Base-by-base conservation (phyloP, 345 rosid genomes). In the Aquilaria sinensis region DNA sequence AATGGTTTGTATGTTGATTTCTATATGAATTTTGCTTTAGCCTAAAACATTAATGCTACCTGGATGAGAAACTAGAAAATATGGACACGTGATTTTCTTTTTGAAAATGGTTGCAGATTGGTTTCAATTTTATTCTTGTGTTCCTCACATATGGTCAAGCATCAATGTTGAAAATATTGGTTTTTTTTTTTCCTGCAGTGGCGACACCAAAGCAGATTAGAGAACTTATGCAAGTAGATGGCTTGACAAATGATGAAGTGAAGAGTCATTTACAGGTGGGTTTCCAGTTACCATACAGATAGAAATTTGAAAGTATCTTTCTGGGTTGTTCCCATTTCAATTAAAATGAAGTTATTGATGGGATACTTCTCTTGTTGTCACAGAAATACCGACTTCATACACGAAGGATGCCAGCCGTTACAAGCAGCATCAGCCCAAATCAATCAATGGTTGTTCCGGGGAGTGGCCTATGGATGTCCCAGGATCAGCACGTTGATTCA, bases 191-290 rank as follows among this genome's bases (percentile, higher is more conserved):
- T 13, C 67, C 47, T 69, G 72, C 84, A 91, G 97, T 74, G 55
- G 96, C 97, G 51, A 91, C 97, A 50, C 97, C 97, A 9, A 91
- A 91, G 78, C 93, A 88, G 78, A 91, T 91, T 31, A 76, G 89
- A 75, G 94, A 91, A 60, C 89, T 84, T 53, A 91, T 91, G 97
- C 81, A 81, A 76, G 96, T 86, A 41, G 84, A 88, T 73, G 91
- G 96, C 63, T 78, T 91, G 71, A 91, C 94, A 23, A 91, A 91
- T 29, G 96, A 88, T 71, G 97, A 91, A 84, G 96, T 91, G 43
- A 91, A 91, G 80, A 88, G 97, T 62, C 97, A 91, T 83, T 73
- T 91, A 76, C 97, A 91, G 74, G 97, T 86, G 63, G 68, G 77
- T 72, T 65, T 29, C 34, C 45, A 34, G 13, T 41, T 31, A 49